phyloP scores from a whole-genome alignment of 495 filamentous ascomycete genomes.

The Lichenothelia convexa region DNA sequence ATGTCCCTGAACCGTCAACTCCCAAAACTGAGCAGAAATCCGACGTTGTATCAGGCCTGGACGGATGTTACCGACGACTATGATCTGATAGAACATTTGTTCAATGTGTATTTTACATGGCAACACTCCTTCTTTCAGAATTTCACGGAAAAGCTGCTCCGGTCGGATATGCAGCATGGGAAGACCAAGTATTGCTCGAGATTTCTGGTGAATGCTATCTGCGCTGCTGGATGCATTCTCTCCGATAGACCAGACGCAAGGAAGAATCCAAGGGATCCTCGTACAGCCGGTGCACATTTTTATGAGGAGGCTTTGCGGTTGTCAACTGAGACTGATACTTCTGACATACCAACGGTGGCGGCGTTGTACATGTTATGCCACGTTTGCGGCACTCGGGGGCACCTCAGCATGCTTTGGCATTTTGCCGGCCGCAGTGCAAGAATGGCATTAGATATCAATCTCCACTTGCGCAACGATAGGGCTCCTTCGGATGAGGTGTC shows the following conservation, averaged over 20 bases:
- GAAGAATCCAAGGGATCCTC: conserved; percentile 1
- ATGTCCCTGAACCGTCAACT: background rate
- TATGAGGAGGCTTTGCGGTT: conserved; percentile 4
- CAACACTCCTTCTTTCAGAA: conserved; percentile 32
- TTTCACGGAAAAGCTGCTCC: conserved; percentile 30
- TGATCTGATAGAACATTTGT: conserved; percentile 33
- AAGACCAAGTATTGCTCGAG: conserved; percentile 29
- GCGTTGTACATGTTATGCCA: conserved; percentile 7
- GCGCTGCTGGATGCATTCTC: conserved; percentile 22
- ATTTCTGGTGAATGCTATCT: conserved; percentile 35
- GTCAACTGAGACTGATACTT: background rate
- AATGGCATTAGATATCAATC: conserved; percentile 7
- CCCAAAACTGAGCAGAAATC: background rate
- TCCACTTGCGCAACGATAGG: conserved; percentile 5
- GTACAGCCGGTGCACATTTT: conserved; percentile 5
- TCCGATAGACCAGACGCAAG: conserved; percentile 1
- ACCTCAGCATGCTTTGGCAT: conserved; percentile 6
- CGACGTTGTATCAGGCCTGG: conserved; percentile 22
- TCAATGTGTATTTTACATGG: conserved; percentile 37
- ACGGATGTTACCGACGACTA: conserved; percentile 31
- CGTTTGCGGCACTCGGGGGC: conserved; percentile 6
- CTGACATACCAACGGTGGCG: conserved; percentile 5
- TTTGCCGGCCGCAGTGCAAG: conserved; percentile 5
- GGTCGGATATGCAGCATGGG: conserved; percentile 26
- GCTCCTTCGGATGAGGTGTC: background rate